These are phyloP conservation scores for Margaritispora aquatica DNA, from an alignment of 495 filamentous ascomycete species.

Conservation along the genomic window DNA sequence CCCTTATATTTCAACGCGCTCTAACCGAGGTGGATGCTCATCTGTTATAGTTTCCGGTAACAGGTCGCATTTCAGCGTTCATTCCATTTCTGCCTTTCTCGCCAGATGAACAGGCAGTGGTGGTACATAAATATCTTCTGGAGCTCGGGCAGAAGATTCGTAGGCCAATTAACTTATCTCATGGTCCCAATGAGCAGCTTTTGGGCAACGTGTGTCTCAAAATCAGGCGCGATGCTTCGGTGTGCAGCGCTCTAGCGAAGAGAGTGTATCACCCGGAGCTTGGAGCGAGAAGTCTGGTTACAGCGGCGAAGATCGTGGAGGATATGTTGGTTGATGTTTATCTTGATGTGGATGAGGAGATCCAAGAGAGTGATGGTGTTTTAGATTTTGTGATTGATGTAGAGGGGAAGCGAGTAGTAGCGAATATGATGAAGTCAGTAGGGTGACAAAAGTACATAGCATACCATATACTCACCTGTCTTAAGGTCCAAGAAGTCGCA, in stretches of 20 bases:
- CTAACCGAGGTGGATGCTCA: too few relatives aligned
- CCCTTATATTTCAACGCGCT: too few relatives aligned
- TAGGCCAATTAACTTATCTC: constrained; percentile 24
- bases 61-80: constrained; percentile 36
- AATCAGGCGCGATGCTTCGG: constrained; percentile 27
- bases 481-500: too few relatives aligned
- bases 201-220: constrained; percentile 34
- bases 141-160: constrained; percentile 29
- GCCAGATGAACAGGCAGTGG: constrained; percentile 31
- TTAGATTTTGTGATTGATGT: constrained; percentile 24
- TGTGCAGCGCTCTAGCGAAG: constrained; percentile 31
- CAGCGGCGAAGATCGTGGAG: constrained; percentile 17
- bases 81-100: constrained; percentile 44
- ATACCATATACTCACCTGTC: too few relatives aligned
- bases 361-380: constrained; percentile 22
- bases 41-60: constrained; percentile 32
- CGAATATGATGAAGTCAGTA: too few relatives aligned
- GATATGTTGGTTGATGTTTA: constrained; percentile 23
- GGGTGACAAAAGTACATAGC: too few relatives aligned
- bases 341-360: constrained; percentile 28
- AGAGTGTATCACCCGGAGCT: constrained; percentile 31
- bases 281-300: constrained; percentile 33
- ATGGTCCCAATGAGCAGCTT: constrained; percentile 21
- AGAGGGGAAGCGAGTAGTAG: constrained; percentile 17
- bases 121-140: constrained; percentile 40